phyloP scores from a whole-genome alignment of 2,329 filamentous ascomycete genomes.

The Leptographium lundbergii region DNA sequence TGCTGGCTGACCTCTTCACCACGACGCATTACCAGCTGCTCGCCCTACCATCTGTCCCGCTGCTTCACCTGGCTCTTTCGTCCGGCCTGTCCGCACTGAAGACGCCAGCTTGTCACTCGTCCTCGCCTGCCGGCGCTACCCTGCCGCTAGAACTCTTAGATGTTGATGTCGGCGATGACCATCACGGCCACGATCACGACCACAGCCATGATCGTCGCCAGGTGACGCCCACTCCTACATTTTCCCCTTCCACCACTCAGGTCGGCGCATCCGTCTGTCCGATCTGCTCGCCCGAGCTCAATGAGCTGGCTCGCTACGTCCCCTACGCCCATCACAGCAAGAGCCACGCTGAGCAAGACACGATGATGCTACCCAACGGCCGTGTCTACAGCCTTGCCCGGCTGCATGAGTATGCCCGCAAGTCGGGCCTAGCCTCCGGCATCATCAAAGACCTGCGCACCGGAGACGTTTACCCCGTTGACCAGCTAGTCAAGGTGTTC shows the following conservation, averaged over 20 bases:
- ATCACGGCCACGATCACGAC: not conserved
- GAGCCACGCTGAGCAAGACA: slow-evolving; percentile 80
- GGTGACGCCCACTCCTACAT: not conserved
- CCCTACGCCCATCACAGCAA: slow-evolving; percentile 94
- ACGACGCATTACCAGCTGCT: slow-evolving; percentile 78
- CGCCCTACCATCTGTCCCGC: slow-evolving; percentile 65
- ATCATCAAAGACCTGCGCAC: slow-evolving; percentile 69
- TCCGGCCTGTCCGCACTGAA: slow-evolving; percentile 91
- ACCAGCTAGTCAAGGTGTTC: slow-evolving; percentile 72
- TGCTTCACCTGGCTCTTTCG: slow-evolving; percentile 81
- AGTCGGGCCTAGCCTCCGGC: slow-evolving; percentile 55
- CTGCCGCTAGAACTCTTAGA: too few relatives aligned
- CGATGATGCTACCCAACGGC: slow-evolving; percentile 76
- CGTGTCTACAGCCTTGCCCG: slow-evolving; percentile 69
- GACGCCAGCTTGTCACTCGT: slow-evolving; percentile 81
- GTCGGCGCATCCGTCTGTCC: slow-evolving; percentile 50
- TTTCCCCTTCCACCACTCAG: slow-evolving; percentile 9
- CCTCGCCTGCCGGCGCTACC: slow-evolving; percentile 19
- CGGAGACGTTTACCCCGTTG: slow-evolving; percentile 49
- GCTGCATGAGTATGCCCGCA: slow-evolving; percentile 65
- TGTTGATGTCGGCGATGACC: not conserved
- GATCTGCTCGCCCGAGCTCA: slow-evolving; percentile 91
- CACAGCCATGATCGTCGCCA: slow-evolving; percentile 5
- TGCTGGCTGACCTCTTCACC: slow-evolving; percentile 70
- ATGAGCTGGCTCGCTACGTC: slow-evolving; percentile 75